phyloP scores from a whole-genome alignment of 495 filamentous ascomycete species.

The Hypomontagnella monticulosa region DNA sequence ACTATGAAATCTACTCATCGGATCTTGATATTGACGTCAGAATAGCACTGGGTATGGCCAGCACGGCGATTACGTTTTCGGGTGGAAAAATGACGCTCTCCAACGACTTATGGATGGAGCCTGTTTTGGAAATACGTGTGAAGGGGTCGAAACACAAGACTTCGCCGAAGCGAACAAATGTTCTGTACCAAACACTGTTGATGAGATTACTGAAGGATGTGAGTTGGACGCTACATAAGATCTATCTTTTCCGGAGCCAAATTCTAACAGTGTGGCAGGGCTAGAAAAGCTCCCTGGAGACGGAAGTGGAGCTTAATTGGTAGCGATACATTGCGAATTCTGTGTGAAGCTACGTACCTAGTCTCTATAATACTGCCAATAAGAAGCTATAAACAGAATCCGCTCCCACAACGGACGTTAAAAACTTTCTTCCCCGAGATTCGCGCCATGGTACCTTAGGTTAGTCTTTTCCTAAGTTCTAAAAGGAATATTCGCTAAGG shows the following conservation, averaged over 20 bases:
- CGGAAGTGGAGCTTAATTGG: conserved; percentile 29
- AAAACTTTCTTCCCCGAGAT: too few species aligned
- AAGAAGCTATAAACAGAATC: too few species aligned
- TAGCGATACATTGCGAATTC: too few species aligned
- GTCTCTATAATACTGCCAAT: too few species aligned
- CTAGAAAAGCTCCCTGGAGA: conserved; percentile 36
- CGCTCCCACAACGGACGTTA: too few species aligned
- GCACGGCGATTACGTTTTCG: conserved; percentile 60
- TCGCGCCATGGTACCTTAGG: too few species aligned
- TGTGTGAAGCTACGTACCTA: too few species aligned
- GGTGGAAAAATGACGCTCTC: conserved; percentile 54
- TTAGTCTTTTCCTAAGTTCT: too few species aligned
- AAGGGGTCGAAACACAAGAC: conserved; percentile 47
- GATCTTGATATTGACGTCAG: neutral
- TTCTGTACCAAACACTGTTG: conserved; percentile 48
- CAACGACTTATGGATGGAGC: conserved; percentile 55
- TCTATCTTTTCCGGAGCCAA: neutral
- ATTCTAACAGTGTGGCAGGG: conserved; percentile 23
- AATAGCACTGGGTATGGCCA: conserved; percentile 52
- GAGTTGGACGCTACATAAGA: conserved; percentile 13
- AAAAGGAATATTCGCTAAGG: too few species aligned
- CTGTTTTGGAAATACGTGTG: conserved; percentile 53
- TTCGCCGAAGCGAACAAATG: conserved; percentile 51
- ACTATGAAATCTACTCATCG: neutral
- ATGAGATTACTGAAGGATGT: conserved; percentile 56